Evolutionary conservation across 768 basidiomycete genomes (phyloP).

Genomic region (Chlorophyllum brunneum): DNA sequence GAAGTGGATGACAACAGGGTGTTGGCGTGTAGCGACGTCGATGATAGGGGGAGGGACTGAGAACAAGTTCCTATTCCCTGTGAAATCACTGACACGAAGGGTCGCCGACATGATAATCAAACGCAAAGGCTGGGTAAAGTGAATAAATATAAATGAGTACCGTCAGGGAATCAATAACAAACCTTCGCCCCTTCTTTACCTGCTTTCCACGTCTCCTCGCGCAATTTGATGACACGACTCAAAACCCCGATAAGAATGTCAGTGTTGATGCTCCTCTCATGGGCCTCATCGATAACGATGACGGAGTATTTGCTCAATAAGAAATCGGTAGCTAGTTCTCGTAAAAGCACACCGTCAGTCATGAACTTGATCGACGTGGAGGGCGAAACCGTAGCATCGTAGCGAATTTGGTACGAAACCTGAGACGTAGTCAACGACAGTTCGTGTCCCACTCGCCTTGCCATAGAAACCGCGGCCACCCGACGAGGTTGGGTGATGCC

Average conservation of each 20-base stretch:
- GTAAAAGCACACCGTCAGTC: constrained; percentile 96
- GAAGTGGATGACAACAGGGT: constrained; percentile 95
- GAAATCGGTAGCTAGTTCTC: constrained; percentile 91
- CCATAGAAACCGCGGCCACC: constrained; percentile 97
- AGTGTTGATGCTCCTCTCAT: constrained; percentile 97
- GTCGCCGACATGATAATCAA: constrained; percentile 99
- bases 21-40: constrained; percentile 84
- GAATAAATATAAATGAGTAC: neutral
- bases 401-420: constrained; percentile 97
- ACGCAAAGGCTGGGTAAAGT: constrained; percentile 63
- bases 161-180: constrained; percentile 10
- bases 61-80: constrained; percentile 82
- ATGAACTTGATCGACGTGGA: constrained; percentile 97
- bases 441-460: constrained; percentile 88
- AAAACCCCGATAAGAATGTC: constrained; percentile 96
- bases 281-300: constrained; percentile 96
- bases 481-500: constrained; percentile 96
- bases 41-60: constrained; percentile 84
- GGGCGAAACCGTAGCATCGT: constrained; percentile 89
- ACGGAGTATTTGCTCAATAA: constrained; percentile 92
- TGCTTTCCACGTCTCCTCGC: constrained; percentile 87
- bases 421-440: constrained; percentile 76
- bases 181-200: constrained; percentile 72
- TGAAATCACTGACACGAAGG: constrained; percentile 88
- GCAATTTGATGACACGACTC: constrained; percentile 86